Percentiles rank a stretch among this genome's conserved stretches.
phyloP scores from a whole-genome alignment of 1,284 basidiomycete genomes.

The Ceratobasidium sp. region DNA sequence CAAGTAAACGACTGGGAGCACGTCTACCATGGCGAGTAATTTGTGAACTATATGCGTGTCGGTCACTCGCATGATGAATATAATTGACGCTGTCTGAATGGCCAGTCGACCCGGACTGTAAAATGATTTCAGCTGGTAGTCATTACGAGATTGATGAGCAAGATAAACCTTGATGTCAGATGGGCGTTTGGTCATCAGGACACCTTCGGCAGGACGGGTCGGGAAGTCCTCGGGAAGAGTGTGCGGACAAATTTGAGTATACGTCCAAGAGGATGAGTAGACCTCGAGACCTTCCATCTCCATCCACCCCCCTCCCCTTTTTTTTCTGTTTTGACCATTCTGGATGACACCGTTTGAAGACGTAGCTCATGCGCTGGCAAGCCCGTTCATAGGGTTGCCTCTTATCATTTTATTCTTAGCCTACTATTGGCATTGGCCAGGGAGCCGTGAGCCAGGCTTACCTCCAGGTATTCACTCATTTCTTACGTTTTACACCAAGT shows the following conservation, averaged over 20 bases:
- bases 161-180: neutral
- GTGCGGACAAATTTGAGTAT: too few relatives aligned
- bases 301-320: neutral
- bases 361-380: neutral
- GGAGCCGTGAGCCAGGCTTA: conserved; percentile 7
- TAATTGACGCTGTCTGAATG: neutral
- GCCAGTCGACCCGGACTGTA: neutral
- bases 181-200: neutral
- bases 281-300: too few relatives aligned
- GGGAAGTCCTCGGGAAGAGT: too few relatives aligned
- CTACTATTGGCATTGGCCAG: conserved; percentile 28
- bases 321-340: neutral
- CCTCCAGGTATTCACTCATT: conserved; percentile 10
- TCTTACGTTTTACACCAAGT: neutral
- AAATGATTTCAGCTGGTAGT: too few relatives aligned
- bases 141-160: neutral
- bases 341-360: neutral
- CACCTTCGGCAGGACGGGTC: too few relatives aligned
- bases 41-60: neutral
- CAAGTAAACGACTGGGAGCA: neutral
- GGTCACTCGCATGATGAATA: neutral
- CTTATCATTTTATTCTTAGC: neutral
- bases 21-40: neutral
- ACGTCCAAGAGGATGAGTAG: neutral
- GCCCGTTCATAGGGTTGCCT: neutral